These are phyloP conservation scores for Stagonosporopsis chrysanthemi DNA, from an alignment of 2,329 filamentous ascomycete genomes.

Conservation along the genomic window DNA sequence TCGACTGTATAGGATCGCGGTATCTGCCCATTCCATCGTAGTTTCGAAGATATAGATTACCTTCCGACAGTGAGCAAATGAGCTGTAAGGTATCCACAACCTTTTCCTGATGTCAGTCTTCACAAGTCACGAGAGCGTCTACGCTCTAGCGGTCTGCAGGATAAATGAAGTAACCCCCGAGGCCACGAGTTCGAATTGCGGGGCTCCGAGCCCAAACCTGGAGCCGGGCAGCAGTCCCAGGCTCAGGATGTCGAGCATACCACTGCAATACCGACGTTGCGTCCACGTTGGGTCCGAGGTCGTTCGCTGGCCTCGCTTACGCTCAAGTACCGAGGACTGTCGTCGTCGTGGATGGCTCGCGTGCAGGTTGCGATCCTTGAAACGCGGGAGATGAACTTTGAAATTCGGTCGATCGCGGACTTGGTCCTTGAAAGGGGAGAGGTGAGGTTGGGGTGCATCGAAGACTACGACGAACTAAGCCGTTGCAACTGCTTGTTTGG, in stretches of 20 bases:
- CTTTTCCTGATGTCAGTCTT: neutral
- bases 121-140: conserved; percentile 8
- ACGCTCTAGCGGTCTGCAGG: conserved; percentile 1
- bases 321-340: conserved; percentile 3
- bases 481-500: conserved; percentile 10
- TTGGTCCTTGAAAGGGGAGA: neutral
- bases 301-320: conserved; percentile 3
- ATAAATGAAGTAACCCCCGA: conserved; percentile 7
- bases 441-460: conserved; percentile 2
- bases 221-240: conserved; percentile 2
- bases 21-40: conserved; percentile 15
- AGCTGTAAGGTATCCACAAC: conserved; percentile 7
- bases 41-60: conserved; percentile 7
- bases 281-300: conserved; percentile 1
- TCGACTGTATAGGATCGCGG: conserved; percentile 2
- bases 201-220: conserved; percentile 11
- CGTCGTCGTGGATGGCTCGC: conserved; percentile 1
- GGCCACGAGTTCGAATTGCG: conserved; percentile 6
- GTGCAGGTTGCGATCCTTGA: conserved; percentile 9
- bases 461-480: conserved; percentile 11
- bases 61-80: conserved; percentile 14
- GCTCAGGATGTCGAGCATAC: conserved; percentile 7
- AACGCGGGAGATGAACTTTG: conserved; percentile 14
- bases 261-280: conserved; percentile 8
- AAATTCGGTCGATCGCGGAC: conserved; percentile 16